Base-by-base conservation (phyloP, 306 rosid genomes). In the Trichosanthes truncata region DNA sequence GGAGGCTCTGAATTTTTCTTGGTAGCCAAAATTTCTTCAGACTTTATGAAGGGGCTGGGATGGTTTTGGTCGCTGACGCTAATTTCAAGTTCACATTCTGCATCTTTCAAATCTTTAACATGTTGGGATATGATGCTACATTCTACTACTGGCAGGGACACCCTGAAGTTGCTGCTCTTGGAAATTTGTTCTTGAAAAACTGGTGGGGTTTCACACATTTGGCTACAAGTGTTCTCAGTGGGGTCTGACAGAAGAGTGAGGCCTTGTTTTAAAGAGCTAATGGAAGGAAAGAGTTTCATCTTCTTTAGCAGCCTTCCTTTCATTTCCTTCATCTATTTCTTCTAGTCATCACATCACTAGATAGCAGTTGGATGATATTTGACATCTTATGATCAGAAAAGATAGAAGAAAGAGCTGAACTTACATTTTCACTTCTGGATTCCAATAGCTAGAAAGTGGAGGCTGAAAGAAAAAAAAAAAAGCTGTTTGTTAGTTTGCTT, bases 281-380 rank as follows among this genome's bases (percentile, higher is more conserved):
- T 75, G 67, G 93, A 83, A 69, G 84, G 91, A 78, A 87, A 76
- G 90, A 87, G 83, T 84, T 86, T 89, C 62, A 91, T 62, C 80
- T 91, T 92, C 85, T 81, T 90, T 23, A 87, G 79, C 78, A 92
- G 46, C 29, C 61, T 92, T 26, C 87, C 88, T 76, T 87, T 88
- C 89, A 89, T 87, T 85, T 83, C 89, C 84, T 78, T 84, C 86
- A 86, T 83, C 49, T 60, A 33, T 35, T 45, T 80, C 77, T 36
- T 36, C 12, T 43, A 46, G 75, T 81, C 55, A 84, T 60, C 73
- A 25, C 69, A 65, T 78, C 74, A 80, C 41, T 21, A 61, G 83
- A 83, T 78, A 78, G 90, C 87, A 85, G 85, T 87, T 80, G 84
- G 57, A 25, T 66, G 46, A 35, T 13, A 12, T 66, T 66, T 9